Evolutionary conservation across 306 rosid genomes (phyloP).

Genomic region (Prinsepia uniflora): DNA sequence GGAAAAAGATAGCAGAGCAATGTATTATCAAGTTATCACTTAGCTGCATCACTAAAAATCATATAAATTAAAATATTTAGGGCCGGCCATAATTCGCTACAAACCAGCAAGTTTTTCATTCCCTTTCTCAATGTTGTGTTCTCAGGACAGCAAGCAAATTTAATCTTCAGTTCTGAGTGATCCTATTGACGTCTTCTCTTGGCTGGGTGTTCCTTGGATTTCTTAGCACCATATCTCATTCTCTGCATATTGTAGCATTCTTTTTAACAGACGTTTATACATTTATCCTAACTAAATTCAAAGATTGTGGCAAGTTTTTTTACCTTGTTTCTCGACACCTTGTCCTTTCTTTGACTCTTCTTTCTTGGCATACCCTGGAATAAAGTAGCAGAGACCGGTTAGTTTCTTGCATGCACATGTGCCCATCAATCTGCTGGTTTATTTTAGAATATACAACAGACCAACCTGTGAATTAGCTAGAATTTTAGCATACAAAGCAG

Average conservation of each 20-base stretch:
- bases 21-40: background rate
- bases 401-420: constrained; percentile 1
- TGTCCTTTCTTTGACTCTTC: constrained; percentile 26
- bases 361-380: constrained; percentile 43
- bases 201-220: constrained; percentile 26
- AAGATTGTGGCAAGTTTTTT: constrained; percentile 13
- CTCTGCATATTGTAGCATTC: constrained; percentile 41
- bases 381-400: constrained; percentile 5
- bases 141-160: background rate
- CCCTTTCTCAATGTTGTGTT: constrained; percentile 6
- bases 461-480: constrained; percentile 46
- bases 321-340: constrained; percentile 49
- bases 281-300: background rate
- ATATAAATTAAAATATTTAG: background rate
- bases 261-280: constrained; percentile 2
- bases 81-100: background rate
- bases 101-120: background rate
- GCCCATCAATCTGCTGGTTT: constrained; percentile 11
- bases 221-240: constrained; percentile 17
- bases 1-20: background rate
- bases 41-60: background rate
- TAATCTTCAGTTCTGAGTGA: constrained; percentile 9
- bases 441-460: background rate
- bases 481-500: constrained; percentile 37
- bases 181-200: constrained; percentile 48